phyloP scores from a whole-genome alignment of 1,139 yeast species.

The Pichia sp. region DNA sequence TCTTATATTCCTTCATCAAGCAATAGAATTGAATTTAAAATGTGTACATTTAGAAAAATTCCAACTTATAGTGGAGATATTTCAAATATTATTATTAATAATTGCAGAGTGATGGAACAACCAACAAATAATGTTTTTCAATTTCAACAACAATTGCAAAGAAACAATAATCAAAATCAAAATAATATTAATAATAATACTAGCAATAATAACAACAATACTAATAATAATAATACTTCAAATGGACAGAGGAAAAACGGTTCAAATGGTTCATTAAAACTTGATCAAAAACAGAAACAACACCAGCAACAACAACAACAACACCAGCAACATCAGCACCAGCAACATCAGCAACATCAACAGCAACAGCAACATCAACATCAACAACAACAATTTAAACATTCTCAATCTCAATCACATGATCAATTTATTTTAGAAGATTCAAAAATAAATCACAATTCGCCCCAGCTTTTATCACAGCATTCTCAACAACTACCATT shows the following conservation, averaged over 20 bases:
- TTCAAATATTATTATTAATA: constrained; percentile 23
- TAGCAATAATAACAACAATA: constrained; percentile 6
- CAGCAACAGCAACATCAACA: constrained; percentile 8
- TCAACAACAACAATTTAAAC: constrained; percentile 5
- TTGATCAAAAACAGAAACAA: not conserved
- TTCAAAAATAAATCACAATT: not conserved
- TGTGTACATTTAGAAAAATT: constrained; percentile 28
- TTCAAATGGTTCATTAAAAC: not conserved
- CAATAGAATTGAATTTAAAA: constrained; percentile 24
- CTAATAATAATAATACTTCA: constrained; percentile 1
- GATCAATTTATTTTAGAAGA: not conserved
- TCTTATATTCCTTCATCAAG: constrained; percentile 19
- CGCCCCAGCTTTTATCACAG: not conserved
- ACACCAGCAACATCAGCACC: constrained; percentile 1
- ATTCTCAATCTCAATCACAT: constrained; percentile 1
- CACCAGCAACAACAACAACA: not conserved
- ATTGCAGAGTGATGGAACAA: constrained; percentile 28
- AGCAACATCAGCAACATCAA: constrained; percentile 1
- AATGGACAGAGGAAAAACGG: not conserved
- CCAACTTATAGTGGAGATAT: constrained; percentile 25
- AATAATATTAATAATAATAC: too few species aligned
- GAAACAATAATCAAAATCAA: constrained; percentile 4
- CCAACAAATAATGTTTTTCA: constrained; percentile 23
- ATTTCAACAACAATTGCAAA: constrained; percentile 22
- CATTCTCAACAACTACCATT: not conserved